phyloP scores from a whole-genome alignment of 2,329 filamentous ascomycete genomes.

The Penicillium sp. region DNA sequence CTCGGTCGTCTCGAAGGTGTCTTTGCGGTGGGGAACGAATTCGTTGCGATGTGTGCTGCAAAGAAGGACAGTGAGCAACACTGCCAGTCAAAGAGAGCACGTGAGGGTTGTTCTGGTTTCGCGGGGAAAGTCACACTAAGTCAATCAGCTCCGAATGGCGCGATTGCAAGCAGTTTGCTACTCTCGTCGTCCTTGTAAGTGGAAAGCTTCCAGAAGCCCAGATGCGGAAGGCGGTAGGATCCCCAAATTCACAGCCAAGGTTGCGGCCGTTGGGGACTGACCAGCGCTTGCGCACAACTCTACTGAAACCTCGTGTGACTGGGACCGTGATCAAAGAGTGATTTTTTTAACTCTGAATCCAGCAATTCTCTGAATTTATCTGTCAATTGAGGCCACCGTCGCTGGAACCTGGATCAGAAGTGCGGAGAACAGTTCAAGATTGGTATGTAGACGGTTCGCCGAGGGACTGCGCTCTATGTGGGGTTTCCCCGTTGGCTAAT shows the following conservation, averaged over 20 bases:
- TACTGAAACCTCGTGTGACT: not conserved
- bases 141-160: constrained; percentile 9
- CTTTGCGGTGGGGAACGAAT: constrained; percentile 11
- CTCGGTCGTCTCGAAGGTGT: constrained; percentile 11
- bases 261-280: constrained; percentile 1
- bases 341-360: too few relatives aligned
- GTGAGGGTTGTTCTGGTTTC: not conserved
- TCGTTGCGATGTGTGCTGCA: constrained; percentile 9
- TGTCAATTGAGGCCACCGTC: not conserved
- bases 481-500: constrained; percentile 3
- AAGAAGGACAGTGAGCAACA: not conserved
- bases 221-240: constrained; percentile 17
- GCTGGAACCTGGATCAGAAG: not conserved
- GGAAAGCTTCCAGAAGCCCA: constrained; percentile 18
- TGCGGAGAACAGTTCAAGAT: too few relatives aligned
- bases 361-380: too few relatives aligned
- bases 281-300: not conserved
- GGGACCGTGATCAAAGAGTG: too few relatives aligned
- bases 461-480: not conserved
- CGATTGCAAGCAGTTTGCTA: constrained; percentile 9
- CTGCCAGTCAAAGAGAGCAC: constrained; percentile 3
- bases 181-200: constrained; percentile 13
- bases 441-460: not conserved
- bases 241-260: not conserved
- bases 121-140: constrained; percentile 1